These are phyloP conservation scores for Drechslerella stenobrocha DNA, from an alignment of 2,329 filamentous ascomycete genomes.

Conservation along the genomic window DNA sequence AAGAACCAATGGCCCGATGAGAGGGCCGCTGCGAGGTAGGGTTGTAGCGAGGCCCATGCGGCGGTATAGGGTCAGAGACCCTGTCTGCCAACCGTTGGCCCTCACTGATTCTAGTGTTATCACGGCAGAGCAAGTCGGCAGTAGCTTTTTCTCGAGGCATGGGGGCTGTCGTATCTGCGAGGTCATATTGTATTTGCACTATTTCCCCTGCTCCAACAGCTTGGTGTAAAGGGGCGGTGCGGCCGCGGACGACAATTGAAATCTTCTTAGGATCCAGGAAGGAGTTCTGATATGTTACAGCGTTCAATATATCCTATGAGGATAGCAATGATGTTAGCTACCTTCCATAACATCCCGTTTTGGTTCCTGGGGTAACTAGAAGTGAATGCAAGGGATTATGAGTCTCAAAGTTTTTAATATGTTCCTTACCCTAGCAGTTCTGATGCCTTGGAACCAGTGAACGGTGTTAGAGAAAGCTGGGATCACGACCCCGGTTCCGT, in stretches of 20 bases:
- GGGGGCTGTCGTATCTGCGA: neutral
- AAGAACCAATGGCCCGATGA: neutral
- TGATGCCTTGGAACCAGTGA: conserved; percentile 16
- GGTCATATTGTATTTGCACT: conserved; percentile 4
- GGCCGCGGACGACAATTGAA: conserved; percentile 8
- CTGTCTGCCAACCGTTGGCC: no score
- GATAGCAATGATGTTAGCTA: no score
- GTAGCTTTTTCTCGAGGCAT: neutral
- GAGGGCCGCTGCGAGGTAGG: no score
- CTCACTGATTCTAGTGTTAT: no score
- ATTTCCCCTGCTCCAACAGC: conserved; percentile 14
- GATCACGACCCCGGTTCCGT: conserved; percentile 19
- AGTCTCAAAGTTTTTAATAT: neutral
- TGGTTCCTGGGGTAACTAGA: no score
- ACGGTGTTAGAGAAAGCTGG: conserved; percentile 11
- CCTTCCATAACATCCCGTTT: no score
- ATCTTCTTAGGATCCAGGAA: conserved; percentile 10
- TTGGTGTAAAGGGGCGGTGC: neutral
- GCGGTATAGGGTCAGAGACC: no score
- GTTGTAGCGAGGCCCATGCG: no score
- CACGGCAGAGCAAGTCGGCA: neutral
- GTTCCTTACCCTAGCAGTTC: conserved; percentile 11
- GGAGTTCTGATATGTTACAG: neutral
- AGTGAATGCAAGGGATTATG: no score
- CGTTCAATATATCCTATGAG: conserved; percentile 4